A percentile compares a stretch with the other conserved stretches of the same genome.
Evolutionary conservation across 2,329 filamentous ascomycete species (phyloP).

Genomic region (Colletotrichum phormii): DNA sequence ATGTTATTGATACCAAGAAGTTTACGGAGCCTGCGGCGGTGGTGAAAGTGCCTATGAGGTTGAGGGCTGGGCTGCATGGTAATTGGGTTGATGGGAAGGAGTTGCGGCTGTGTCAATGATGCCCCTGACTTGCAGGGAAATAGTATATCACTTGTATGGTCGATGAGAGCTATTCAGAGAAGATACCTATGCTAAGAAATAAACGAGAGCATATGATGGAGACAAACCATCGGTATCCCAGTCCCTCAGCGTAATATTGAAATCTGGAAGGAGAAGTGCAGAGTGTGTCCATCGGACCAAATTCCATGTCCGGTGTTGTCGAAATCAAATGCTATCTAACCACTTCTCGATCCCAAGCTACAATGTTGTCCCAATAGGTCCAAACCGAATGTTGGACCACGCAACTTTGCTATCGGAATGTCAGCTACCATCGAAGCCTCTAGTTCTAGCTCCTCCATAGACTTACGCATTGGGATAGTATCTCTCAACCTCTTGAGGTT

Average conservation of each 20-base stretch:
- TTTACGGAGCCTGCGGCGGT: conserved; percentile 20
- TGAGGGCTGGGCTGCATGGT: conserved; percentile 18
- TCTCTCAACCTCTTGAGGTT: too few relatives aligned
- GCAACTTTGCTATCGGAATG: conserved; percentile 48
- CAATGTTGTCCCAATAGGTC: conserved; percentile 56
- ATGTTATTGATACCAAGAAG: conserved; percentile 15
- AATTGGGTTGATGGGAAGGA: conserved; percentile 32
- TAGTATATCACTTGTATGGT: neutral
- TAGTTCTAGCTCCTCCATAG: too few relatives aligned
- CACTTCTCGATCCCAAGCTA: neutral
- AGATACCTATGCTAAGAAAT: neutral
- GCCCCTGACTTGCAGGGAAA: neutral
- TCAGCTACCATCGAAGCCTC: neutral
- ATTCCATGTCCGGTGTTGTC: neutral
- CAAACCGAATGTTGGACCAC: conserved; percentile 62
- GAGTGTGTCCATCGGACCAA: too few relatives aligned
- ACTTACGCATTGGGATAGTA: too few relatives aligned
- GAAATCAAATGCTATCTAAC: neutral
- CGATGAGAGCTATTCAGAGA: neutral
- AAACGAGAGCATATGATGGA: neutral
- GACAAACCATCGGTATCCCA: too few relatives aligned
- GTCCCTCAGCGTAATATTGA: too few relatives aligned
- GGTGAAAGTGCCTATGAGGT: conserved; percentile 19
- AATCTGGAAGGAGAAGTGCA: too few relatives aligned
- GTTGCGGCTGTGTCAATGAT: neutral